A percentile compares a stretch with the other conserved stretches of the same genome.
Evolutionary conservation across 1,139 yeast genomes (phyloP).

Genomic region (Saccharomycopsis hybrid): DNA sequence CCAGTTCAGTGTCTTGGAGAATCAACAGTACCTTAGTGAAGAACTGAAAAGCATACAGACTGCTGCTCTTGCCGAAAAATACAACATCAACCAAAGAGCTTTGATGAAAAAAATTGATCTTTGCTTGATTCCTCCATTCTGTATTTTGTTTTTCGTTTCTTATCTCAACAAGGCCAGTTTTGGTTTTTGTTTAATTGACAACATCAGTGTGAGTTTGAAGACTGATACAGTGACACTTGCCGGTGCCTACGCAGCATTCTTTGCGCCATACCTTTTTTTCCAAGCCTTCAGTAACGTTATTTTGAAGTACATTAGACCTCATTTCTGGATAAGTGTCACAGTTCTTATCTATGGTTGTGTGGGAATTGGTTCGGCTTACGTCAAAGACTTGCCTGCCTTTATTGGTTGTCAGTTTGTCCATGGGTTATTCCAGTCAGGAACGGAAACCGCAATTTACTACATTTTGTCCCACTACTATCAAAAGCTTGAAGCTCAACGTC

Average conservation of each 20-base stretch:
- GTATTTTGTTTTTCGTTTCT: slow-evolving; percentile 8
- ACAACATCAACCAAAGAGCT: neutral
- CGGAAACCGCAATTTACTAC: slow-evolving; percentile 29
- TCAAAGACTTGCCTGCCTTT: slow-evolving; percentile 32
- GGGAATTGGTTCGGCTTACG: slow-evolving; percentile 37
- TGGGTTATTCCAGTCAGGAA: slow-evolving; percentile 35
- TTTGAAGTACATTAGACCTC: slow-evolving; percentile 39
- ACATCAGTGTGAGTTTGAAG: slow-evolving; percentile 4
- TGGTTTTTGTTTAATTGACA: slow-evolving; percentile 8
- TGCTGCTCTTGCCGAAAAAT: slow-evolving; percentile 34
- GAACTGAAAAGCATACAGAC: slow-evolving; percentile 30
- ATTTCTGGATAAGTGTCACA: slow-evolving; percentile 27
- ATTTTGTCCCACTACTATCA: slow-evolving; percentile 48
- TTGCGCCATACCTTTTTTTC: slow-evolving; percentile 55
- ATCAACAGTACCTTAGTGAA: slow-evolving; percentile 39
- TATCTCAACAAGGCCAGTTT: slow-evolving; percentile 8
- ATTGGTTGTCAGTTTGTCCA: slow-evolving; percentile 48
- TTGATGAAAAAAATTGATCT: slow-evolving; percentile 9
- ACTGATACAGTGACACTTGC: slow-evolving; percentile 1
- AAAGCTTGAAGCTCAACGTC: slow-evolving; percentile 40
- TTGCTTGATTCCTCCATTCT: slow-evolving; percentile 13
- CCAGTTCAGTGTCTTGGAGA: slow-evolving; percentile 34
- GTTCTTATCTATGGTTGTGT: slow-evolving; percentile 39
- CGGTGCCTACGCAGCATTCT: slow-evolving; percentile 36
- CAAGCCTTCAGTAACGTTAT: slow-evolving; percentile 51